phyloP scores from a whole-genome alignment of 768 basidiomycete genomes.

The Amanita jacksonii region DNA sequence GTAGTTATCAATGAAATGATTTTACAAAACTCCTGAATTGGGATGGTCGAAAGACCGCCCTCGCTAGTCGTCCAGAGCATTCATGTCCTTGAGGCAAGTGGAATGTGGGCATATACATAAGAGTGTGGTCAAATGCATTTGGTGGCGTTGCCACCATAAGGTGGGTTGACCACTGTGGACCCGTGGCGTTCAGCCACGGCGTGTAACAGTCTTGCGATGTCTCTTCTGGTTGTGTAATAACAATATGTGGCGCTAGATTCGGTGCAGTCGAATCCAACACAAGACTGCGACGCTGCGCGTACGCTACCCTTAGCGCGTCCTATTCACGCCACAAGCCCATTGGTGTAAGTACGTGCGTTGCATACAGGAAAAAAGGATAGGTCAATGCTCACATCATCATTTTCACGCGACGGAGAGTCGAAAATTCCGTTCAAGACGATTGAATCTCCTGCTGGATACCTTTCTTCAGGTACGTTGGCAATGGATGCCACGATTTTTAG shows the following conservation, averaged over 20 bases:
- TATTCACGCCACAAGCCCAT: neutral
- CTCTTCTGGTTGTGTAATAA: slow-evolving; percentile 38
- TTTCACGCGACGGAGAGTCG: too few relatives aligned
- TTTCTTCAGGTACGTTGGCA: neutral
- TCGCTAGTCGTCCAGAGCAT: neutral
- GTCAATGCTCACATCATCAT: neutral
- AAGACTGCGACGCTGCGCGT: slow-evolving; percentile 19
- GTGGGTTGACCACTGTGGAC: slow-evolving; percentile 23
- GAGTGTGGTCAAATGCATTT: slow-evolving; percentile 3
- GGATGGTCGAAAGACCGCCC: slow-evolving; percentile 22
- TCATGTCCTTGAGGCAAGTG: neutral
- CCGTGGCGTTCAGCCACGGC: slow-evolving; percentile 26
- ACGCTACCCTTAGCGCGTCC: slow-evolving; percentile 7
- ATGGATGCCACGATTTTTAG: neutral
- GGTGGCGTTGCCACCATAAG: slow-evolving; percentile 22
- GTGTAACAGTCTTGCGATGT: slow-evolving; percentile 24
- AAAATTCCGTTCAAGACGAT: too few relatives aligned
- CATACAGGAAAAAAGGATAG: slow-evolving; percentile 3
- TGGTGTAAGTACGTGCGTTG: slow-evolving; percentile 4
- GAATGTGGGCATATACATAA: neutral
- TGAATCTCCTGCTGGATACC: too few relatives aligned
- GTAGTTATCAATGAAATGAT: slow-evolving; percentile 1
- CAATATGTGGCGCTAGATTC: slow-evolving; percentile 37
- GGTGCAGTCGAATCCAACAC: slow-evolving; percentile 36
- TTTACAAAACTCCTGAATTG: slow-evolving; percentile 22